A percentile compares a stretch with the other conserved stretches of the same genome.
These are phyloP conservation scores for Beauveria bassiana DNA, from an alignment of 2,329 filamentous ascomycete species.

Conservation along the genomic window DNA sequence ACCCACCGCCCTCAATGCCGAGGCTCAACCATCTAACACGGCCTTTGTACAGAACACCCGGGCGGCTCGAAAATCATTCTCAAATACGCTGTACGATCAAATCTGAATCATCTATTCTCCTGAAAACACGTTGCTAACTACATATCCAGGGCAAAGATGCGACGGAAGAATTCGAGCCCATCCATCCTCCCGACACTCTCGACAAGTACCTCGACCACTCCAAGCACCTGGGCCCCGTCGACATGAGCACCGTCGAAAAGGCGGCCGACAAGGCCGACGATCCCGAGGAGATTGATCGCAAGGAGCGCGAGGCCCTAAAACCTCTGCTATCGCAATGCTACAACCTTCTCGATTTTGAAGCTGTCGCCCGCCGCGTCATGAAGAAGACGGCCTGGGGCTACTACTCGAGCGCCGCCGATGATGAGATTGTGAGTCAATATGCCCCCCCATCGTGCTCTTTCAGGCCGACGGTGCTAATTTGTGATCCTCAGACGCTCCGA, in stretches of 20 bases:
- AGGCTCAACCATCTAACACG: neutral
- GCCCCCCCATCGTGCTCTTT: neutral
- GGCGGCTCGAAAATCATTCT: slow-evolving; percentile 89
- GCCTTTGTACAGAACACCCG: slow-evolving; percentile 58
- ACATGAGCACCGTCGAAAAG: slow-evolving; percentile 75
- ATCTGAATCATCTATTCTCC: neutral
- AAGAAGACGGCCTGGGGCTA: slow-evolving; percentile 97
- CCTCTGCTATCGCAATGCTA: slow-evolving; percentile 81
- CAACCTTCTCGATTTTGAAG: slow-evolving; percentile 93
- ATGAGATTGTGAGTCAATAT: slow-evolving; percentile 30
- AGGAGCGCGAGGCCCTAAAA: slow-evolving; percentile 66
- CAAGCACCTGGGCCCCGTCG: slow-evolving; percentile 83
- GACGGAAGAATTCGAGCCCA: slow-evolving; percentile 84
- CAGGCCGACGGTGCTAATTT: no score
- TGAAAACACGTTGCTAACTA: neutral
- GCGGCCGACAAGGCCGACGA: slow-evolving; percentile 61
- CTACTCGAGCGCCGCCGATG: slow-evolving; percentile 78
- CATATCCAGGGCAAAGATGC: slow-evolving; percentile 69
- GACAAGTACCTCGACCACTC: slow-evolving; percentile 74
- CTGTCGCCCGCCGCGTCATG: slow-evolving; percentile 83
- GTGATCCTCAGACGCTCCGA: slow-evolving; percentile 62
- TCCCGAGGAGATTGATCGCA: slow-evolving; percentile 53
- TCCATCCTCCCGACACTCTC: slow-evolving; percentile 80
- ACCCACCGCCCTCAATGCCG: neutral
- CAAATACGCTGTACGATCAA: slow-evolving; percentile 65